A percentile compares a stretch with the other conserved stretches of the same genome.
These are phyloP conservation scores for Acacia confusa DNA, from an alignment of 306 rosid species.

Conservation along the genomic window DNA sequence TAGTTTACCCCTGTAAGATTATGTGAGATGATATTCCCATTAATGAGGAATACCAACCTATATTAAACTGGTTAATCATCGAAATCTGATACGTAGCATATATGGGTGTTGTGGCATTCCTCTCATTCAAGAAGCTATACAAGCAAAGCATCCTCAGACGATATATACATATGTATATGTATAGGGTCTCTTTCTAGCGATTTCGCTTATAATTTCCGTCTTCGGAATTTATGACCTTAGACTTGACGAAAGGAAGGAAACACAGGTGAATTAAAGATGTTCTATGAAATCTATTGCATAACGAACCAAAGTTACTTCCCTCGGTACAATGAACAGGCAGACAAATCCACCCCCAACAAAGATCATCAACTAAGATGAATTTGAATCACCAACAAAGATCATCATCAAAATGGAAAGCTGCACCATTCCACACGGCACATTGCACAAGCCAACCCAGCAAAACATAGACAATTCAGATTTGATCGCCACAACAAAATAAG, in stretches of 20 bases:
- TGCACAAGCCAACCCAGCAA: constrained; percentile 42
- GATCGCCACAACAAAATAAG: constrained; percentile 29
- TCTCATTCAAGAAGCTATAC: not conserved
- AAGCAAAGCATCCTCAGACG: not conserved
- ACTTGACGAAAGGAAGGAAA: not conserved
- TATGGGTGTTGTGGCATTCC: not conserved
- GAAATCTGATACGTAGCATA: not conserved
- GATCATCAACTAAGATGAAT: not conserved
- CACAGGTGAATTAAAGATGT: not conserved
- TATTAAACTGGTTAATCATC: not conserved
- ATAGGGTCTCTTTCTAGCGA: not conserved
- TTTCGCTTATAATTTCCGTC: not conserved
- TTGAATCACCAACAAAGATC: not conserved
- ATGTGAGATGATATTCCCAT: not conserved
- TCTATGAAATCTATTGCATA: constrained; percentile 12
- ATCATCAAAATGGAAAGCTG: constrained; percentile 33
- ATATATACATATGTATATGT: too few species aligned
- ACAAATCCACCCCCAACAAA: not conserved
- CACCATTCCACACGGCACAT: constrained; percentile 32
- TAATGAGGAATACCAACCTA: not conserved
- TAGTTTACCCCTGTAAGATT: not conserved
- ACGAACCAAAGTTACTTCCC: constrained; percentile 1
- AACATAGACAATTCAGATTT: constrained; percentile 31
- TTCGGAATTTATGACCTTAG: not conserved
- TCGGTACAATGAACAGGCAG: constrained; percentile 3